Percentiles rank a stretch among this genome's conserved stretches.
These are phyloP conservation scores for Neurospora tetrasperma DNA, from an alignment of 495 filamentous ascomycete species.

Conservation along the genomic window DNA sequence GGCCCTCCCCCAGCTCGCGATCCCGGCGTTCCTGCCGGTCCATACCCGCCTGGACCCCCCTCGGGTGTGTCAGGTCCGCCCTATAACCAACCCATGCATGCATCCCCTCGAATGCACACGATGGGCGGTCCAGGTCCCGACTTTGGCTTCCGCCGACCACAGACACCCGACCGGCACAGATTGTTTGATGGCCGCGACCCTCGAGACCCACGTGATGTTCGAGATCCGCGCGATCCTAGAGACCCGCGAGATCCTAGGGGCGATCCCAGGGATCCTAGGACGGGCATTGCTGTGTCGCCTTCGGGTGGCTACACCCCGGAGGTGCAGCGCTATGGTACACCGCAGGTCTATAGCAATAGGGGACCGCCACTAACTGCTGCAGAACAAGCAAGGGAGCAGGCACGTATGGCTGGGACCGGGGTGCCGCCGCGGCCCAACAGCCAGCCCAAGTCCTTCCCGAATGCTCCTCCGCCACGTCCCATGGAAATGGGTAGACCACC, in stretches of 20 bases:
- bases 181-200: slow-evolving; percentile 31
- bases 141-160: slow-evolving; percentile 56
- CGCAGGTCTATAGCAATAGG: slow-evolving; percentile 36
- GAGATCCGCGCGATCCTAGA: not conserved
- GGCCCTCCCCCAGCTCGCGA: slow-evolving; percentile 48
- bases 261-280: slow-evolving; percentile 27
- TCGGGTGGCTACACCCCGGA: slow-evolving; percentile 41
- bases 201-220: not conserved
- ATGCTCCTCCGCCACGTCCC: slow-evolving; percentile 28
- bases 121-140: slow-evolving; percentile 29
- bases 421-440: slow-evolving; percentile 40
- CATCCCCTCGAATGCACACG: slow-evolving; percentile 41
- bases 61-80: slow-evolving; percentile 37
- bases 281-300: slow-evolving; percentile 36
- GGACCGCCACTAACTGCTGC: slow-evolving; percentile 30
- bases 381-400: slow-evolving; percentile 32
- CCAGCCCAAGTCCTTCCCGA: slow-evolving; percentile 39
- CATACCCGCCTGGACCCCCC: slow-evolving; percentile 45
- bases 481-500: slow-evolving; percentile 30
- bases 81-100: slow-evolving; percentile 37
- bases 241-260: not conserved
- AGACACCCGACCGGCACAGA: slow-evolving; percentile 60
- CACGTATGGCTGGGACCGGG: slow-evolving; percentile 26
- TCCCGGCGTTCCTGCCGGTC: slow-evolving; percentile 31
- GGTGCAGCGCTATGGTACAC: slow-evolving; percentile 43